phyloP scores from a whole-genome alignment of 345 rosid species.

The Sonneratia alba region DNA sequence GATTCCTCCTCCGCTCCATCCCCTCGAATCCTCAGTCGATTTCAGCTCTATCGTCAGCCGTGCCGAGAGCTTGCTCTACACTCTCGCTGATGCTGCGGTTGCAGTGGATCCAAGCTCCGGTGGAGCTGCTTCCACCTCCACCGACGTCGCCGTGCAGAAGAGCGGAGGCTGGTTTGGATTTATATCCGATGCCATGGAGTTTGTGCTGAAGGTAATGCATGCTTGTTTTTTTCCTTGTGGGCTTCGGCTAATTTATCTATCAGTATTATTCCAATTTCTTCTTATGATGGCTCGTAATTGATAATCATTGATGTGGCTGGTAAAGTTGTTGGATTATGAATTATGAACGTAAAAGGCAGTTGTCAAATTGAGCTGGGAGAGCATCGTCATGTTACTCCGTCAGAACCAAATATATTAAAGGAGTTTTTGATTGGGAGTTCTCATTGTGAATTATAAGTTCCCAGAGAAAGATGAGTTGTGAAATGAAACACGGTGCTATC shows the following conservation, averaged over 20 bases:
- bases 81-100: constrained; percentile 80
- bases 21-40: constrained; percentile 41
- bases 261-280: too few relatives aligned
- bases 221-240: neutral
- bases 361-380: neutral
- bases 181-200: constrained; percentile 79
- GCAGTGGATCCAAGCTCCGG: constrained; percentile 39
- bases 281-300: too few relatives aligned
- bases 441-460: neutral
- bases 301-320: too few relatives aligned
- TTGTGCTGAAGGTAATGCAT: constrained; percentile 64
- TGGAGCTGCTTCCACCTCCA: constrained; percentile 29
- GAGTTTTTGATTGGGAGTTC: neutral
- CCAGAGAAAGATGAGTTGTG: neutral
- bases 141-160: constrained; percentile 54
- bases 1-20: constrained; percentile 64
- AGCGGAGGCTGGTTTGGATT: constrained; percentile 90
- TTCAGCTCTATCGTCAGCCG: constrained; percentile 33
- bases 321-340: too few relatives aligned
- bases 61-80: constrained; percentile 70
- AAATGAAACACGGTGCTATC: neutral
- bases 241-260: neutral
- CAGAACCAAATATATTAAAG: neutral
- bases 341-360: neutral
- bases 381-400: neutral